Percentiles rank a stretch among this genome's conserved stretches.
These are phyloP conservation scores for Acer yangbiense DNA, from an alignment of 345 rosid species.

Conservation along the genomic window DNA sequence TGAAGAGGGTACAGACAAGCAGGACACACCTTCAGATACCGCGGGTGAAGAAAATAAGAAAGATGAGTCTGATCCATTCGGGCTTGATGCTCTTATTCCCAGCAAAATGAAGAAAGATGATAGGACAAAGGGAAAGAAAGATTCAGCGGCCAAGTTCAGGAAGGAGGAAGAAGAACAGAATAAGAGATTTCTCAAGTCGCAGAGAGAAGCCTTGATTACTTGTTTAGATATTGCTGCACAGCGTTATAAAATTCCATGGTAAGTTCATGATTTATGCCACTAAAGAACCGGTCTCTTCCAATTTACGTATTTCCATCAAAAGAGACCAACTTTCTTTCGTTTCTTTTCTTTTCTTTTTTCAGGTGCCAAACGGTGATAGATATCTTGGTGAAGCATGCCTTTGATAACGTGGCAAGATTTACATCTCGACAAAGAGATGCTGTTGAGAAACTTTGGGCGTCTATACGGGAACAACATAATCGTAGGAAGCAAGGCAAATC, in stretches of 20 bases:
- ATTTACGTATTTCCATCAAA: background rate
- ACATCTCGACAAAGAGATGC: constrained; percentile 84
- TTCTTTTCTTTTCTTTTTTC: constrained; percentile 25
- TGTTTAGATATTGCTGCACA: constrained; percentile 94
- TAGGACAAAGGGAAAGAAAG: constrained; percentile 60
- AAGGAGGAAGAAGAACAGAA: constrained; percentile 60
- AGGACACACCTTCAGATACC: constrained; percentile 30
- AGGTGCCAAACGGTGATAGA: constrained; percentile 99
- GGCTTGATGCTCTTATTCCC: constrained; percentile 78
- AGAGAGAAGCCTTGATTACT: constrained; percentile 78
- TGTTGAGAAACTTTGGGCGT: constrained; percentile 81
- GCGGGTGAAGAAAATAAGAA: constrained; percentile 39
- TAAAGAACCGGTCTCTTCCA: background rate
- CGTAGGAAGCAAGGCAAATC: constrained; percentile 96
- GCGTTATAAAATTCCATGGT: constrained; percentile 88
- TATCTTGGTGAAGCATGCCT: constrained; percentile 94
- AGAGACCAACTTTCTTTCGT: background rate
- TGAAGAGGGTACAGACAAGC: constrained; percentile 33
- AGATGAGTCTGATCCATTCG: constrained; percentile 85
- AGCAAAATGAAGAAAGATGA: constrained; percentile 58
- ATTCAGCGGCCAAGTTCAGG: constrained; percentile 32
- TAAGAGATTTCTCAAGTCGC: constrained; percentile 66
- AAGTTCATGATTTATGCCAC: constrained; percentile 15
- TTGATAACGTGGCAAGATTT: constrained; percentile 74
- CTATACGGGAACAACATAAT: constrained; percentile 75